Evolutionary conservation across 305 asterid species (phyloP).

Genomic region (Ajuga reptans): DNA sequence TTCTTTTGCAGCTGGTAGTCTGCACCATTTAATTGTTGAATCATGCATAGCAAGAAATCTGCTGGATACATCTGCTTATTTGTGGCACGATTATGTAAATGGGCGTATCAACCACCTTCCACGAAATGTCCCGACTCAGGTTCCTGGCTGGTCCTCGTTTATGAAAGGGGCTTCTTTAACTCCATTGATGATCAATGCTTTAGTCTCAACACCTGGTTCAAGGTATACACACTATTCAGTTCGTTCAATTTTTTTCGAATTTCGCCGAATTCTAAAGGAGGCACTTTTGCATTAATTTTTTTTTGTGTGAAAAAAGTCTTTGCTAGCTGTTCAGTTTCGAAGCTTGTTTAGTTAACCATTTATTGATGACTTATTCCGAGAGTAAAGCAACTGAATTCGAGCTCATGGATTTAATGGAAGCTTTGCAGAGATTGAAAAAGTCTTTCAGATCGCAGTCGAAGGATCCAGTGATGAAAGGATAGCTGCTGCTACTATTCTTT

Average conservation of each 20-base stretch:
- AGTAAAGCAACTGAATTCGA: constrained; percentile 69
- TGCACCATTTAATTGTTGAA: constrained; percentile 80
- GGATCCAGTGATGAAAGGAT: constrained; percentile 72
- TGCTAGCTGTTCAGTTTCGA: background rate
- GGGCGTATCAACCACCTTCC: constrained; percentile 64
- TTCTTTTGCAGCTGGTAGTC: constrained; percentile 70
- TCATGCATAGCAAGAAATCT: constrained; percentile 86
- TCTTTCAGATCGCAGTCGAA: constrained; percentile 68
- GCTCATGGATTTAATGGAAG: constrained; percentile 91
- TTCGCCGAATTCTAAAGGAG: background rate
- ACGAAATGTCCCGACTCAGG: constrained; percentile 55
- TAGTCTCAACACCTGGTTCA: constrained; percentile 82
- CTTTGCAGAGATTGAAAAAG: constrained; percentile 89
- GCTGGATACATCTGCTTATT: constrained; percentile 79
- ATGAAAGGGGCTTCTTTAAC: constrained; percentile 74
- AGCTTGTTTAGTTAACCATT: constrained; percentile 27
- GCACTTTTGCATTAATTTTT: background rate
- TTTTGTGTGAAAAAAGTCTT: background rate
- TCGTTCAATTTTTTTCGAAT: background rate
- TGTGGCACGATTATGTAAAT: constrained; percentile 80
- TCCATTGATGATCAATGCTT: constrained; percentile 55
- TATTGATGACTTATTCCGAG: constrained; percentile 39
- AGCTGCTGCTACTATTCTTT: constrained; percentile 86
- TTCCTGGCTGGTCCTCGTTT: constrained; percentile 85
- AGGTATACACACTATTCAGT: constrained; percentile 43